Conservation (phyloP, 2,329 filamentous ascomycete genomes). For the Xylariaceae sp. region DNA sequence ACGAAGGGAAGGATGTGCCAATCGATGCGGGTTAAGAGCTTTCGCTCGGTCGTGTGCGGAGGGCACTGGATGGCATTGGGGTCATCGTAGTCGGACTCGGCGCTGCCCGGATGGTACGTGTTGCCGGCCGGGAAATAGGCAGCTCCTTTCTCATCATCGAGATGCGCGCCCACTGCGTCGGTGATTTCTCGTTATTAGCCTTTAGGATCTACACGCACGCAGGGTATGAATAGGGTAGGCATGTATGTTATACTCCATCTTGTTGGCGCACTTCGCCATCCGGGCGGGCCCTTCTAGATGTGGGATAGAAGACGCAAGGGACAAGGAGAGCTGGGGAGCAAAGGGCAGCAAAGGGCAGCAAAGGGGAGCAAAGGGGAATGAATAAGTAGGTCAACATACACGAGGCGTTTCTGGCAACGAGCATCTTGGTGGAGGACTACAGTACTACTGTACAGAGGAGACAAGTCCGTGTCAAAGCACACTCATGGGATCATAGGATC, state of each 20-base stretch:
- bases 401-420: neutral
- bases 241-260: neutral
- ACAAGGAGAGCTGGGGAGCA: neutral
- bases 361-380: neutral
- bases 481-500: neutral
- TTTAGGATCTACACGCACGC: neutral
- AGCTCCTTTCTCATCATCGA: constrained; percentile 25
- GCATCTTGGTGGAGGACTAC: constrained; percentile 1
- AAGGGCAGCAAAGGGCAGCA: neutral
- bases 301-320: neutral
- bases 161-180: constrained; percentile 9
- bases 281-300: neutral
- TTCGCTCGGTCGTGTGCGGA: constrained; percentile 55
- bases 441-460: neutral
- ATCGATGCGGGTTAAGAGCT: constrained; percentile 65
- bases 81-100: constrained; percentile 30
- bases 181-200: constrained; percentile 13
- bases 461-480: neutral
- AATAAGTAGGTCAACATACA: neutral
- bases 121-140: constrained; percentile 22
- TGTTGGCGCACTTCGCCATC: neutral
- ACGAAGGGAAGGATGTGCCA: constrained; percentile 66
- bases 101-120: constrained; percentile 26
- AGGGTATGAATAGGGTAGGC: too few relatives aligned
- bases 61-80: constrained; percentile 37